Base-by-base conservation (phyloP, 2,329 filamentous ascomycete genomes). In the Albophoma yamanashiensis region DNA sequence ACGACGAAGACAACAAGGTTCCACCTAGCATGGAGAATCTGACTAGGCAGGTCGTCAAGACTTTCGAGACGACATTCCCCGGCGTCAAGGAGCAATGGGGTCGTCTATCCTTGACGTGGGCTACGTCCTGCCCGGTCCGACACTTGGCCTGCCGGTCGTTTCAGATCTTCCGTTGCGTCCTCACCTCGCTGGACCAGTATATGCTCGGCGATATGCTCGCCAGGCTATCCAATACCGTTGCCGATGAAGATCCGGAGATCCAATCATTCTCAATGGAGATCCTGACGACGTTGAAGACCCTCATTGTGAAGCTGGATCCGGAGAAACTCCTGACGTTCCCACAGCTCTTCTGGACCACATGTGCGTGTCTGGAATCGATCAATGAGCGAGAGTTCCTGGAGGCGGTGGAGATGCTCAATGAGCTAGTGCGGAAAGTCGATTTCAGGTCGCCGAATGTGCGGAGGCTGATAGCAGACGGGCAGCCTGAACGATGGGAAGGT, bases 201-300 rank as follows among this genome's bases (percentile, higher is more conserved):
- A 99, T 97, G 93, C 82, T 99, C 20, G 92, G 91, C 2, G 94
- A 99, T 68, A 99, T 99, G 92, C 84, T 99, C 27, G 92, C 90
- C 15, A 84, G 95, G 55, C 79, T 99, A 39, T 97, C 93, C 1
- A 99, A 97, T 72, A 99, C 94, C 0, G 94, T 99, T 67, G 92
- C 95, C 0, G 93, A 97, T 64, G 92, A 97, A 66, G 91, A 96
- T 68, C 84, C 87, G 0, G 93, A 97, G 74, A 96, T 97, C 59
- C 91, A 97, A 68, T 93, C 92, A 0, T 99, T 99, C 69, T 95
- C 94, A 0, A 93, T 97, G 88, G 95, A 99, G 71, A 97, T 99
- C 60, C 75, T 99, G 58, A 97, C 92, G 0, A 99, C 95, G 0
- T 74, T 99, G 58, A 92, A 95, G 69, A 92, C 92, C 0, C 88